Base-by-base conservation (phyloP, 1,284 basidiomycete species). In the Mrakiaceae sp. region DNA sequence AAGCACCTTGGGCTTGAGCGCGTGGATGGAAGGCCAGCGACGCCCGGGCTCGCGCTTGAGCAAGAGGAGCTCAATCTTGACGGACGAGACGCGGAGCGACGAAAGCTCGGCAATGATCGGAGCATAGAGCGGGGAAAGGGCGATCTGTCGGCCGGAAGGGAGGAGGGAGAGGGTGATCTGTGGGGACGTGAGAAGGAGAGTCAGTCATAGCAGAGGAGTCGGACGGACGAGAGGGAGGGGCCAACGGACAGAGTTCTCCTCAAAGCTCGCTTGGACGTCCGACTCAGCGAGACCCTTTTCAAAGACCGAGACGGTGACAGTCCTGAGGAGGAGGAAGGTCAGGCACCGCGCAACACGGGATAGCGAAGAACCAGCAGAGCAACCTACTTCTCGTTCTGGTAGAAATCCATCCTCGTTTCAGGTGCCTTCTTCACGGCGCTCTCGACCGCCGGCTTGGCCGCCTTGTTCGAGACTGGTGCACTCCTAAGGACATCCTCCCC, bases 61-160 rank as follows among this genome's bases (percentile, higher is more conserved):
- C 48, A 63, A 55, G 3, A 43, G 12, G 10, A 63, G 49, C 62
- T 63, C 62, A 51, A 63, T n/a, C 49, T 63, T 63, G 48, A 63
- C 51, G 39, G 27, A 10, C n/a, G 57, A 58, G 16, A 58, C 62
- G 2, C 57, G 80, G 62, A 77, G 72, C 0, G 85, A 84, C 69
- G 85, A 87, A 4, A 82, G 74, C 40, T 83, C 81, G 27, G 88
- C 79, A 66, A 85, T 80, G 39, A 76, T 75, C 1, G 81, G 74
- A 3, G 86, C 75, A 64, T 85, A 81, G 43, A 86, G 75, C 0
- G 76, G 69, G 3, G 81, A 80, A 47, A 82, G 79, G 67, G 80
- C 80, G 70, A 85, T 79, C 12, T 42, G 39, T 9, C 40, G 48
- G 3, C 16, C 16, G 5, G 52, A 42, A 4, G 53, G 51, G 44